A percentile compares a stretch with the other conserved stretches of the same genome.
phyloP scores from a whole-genome alignment of 2,329 filamentous ascomycete species.

The Penicillium sp. region DNA sequence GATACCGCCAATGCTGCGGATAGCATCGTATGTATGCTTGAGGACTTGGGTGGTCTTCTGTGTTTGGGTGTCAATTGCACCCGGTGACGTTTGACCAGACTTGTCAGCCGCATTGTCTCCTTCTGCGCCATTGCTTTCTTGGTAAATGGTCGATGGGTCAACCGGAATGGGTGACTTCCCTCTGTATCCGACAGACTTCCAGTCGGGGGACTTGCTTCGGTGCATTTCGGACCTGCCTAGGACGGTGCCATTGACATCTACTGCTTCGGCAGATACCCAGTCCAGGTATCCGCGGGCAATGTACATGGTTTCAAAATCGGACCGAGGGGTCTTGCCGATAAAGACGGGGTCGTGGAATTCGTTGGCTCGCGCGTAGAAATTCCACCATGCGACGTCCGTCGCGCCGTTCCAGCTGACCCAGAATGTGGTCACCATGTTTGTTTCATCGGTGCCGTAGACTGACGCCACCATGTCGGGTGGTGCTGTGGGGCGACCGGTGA shows the following conservation, averaged over 20 bases:
- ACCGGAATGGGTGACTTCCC: constrained; percentile 14
- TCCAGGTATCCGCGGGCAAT: constrained; percentile 18
- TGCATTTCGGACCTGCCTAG: constrained; percentile 14
- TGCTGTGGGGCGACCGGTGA: constrained; percentile 25
- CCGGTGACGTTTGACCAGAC: neutral
- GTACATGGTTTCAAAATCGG: constrained; percentile 19
- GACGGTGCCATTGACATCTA: constrained; percentile 14
- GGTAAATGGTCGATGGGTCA: constrained; percentile 10
- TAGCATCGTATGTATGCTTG: constrained; percentile 11
- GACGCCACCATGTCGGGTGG: constrained; percentile 27
- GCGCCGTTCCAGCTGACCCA: constrained; percentile 35
- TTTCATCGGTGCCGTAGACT: constrained; percentile 21
- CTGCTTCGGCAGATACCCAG: constrained; percentile 17
- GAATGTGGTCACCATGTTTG: constrained; percentile 23
- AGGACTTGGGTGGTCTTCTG: constrained; percentile 15
- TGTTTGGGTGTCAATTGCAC: constrained; percentile 12
- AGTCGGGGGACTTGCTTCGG: constrained; percentile 15
- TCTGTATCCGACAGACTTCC: constrained; percentile 13
- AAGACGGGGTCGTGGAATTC: constrained; percentile 16
- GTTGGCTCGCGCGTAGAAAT: constrained; percentile 25
- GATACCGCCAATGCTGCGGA: constrained; percentile 16
- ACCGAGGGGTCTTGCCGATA: constrained; percentile 13
- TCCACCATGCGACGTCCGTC: constrained; percentile 31
- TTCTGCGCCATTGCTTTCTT: neutral
- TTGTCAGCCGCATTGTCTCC: neutral